phyloP scores from a whole-genome alignment of 352 stramenopile species.

The Pythium rhizo-oryzae region DNA sequence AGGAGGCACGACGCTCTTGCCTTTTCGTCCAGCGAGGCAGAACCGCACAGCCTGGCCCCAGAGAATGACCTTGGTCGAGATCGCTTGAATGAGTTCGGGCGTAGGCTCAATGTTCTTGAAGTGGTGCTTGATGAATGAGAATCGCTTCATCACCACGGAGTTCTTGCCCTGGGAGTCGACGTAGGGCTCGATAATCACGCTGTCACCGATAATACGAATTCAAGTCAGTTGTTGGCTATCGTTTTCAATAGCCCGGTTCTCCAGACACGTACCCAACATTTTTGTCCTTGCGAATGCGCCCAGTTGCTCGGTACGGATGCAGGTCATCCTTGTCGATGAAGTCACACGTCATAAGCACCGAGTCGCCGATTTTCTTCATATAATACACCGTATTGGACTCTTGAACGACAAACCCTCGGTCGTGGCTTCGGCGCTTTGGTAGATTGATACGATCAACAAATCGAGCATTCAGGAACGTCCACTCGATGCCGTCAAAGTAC shows the following conservation, averaged over 20 bases:
- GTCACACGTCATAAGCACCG: slow-evolving; percentile 52
- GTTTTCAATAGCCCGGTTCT: background rate
- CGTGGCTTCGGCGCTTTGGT: slow-evolving; percentile 33
- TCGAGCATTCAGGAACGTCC: slow-evolving; percentile 55
- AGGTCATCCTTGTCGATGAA: slow-evolving; percentile 51
- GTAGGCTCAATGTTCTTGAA: slow-evolving; percentile 44
- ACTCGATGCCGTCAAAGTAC: slow-evolving; percentile 62
- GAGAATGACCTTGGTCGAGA: slow-evolving; percentile 66
- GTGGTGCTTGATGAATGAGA: slow-evolving; percentile 71
- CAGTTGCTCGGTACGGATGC: slow-evolving; percentile 44
- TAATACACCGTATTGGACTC: slow-evolving; percentile 70
- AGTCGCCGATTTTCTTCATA: slow-evolving; percentile 43
- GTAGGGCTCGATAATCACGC: slow-evolving; percentile 37
- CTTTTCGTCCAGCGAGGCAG: slow-evolving; percentile 43
- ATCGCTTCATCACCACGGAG: slow-evolving; percentile 63
- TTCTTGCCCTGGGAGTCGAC: slow-evolving; percentile 38
- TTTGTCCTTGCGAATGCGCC: slow-evolving; percentile 57
- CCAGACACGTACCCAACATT: slow-evolving; percentile 47
- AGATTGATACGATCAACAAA: slow-evolving; percentile 70
- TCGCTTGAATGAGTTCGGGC: slow-evolving; percentile 56
- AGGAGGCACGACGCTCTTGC: background rate
- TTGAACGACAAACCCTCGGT: slow-evolving; percentile 56
- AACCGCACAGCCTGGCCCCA: slow-evolving; percentile 64
- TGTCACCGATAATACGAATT: background rate
- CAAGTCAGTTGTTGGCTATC: background rate